Evolutionary conservation across 192 early-diverging fungal genomes (phyloP).

Genomic region (Dimargaris xerosporica): DNA sequence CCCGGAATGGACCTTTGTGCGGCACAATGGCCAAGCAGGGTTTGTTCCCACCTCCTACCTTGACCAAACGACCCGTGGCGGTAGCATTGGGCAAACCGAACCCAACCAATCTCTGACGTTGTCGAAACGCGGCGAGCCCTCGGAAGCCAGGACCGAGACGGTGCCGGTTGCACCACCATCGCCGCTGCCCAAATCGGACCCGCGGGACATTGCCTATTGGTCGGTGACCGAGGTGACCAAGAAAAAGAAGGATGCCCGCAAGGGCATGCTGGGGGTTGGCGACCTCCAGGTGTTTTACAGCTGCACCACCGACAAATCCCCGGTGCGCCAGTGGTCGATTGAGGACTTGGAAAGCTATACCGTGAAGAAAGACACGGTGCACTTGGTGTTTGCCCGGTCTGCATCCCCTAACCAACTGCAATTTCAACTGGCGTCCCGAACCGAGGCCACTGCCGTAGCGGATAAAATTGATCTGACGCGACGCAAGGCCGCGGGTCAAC

Average conservation of each 20-base stretch:
- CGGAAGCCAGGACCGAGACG: conserved; percentile 4
- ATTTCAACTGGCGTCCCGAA: conserved; percentile 42
- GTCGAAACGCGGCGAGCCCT: background rate
- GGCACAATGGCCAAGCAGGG: conserved; percentile 52
- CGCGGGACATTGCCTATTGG: conserved; percentile 5
- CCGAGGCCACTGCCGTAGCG: conserved; percentile 48
- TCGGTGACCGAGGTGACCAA: conserved; percentile 40
- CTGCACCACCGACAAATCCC: conserved; percentile 29
- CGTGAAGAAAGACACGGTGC: conserved; percentile 45
- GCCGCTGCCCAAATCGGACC: conserved; percentile 2
- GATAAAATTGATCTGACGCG: conserved; percentile 43
- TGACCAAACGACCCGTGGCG: conserved; percentile 22
- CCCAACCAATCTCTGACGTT: background rate
- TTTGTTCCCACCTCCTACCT: conserved; percentile 84
- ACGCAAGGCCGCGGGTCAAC: conserved; percentile 25
- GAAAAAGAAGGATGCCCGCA: conserved; percentile 57
- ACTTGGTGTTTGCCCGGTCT: conserved; percentile 41
- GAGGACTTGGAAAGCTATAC: conserved; percentile 40
- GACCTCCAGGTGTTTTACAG: conserved; percentile 43
- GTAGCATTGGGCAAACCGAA: background rate
- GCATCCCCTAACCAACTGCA: conserved; percentile 34
- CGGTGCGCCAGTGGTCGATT: conserved; percentile 41
- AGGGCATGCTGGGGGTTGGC: conserved; percentile 48
- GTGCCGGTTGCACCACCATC: conserved; percentile 7
- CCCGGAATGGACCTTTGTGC: conserved; percentile 86